phyloP scores from a whole-genome alignment of 352 stramenopile species.

The Phytophthora syringae region DNA sequence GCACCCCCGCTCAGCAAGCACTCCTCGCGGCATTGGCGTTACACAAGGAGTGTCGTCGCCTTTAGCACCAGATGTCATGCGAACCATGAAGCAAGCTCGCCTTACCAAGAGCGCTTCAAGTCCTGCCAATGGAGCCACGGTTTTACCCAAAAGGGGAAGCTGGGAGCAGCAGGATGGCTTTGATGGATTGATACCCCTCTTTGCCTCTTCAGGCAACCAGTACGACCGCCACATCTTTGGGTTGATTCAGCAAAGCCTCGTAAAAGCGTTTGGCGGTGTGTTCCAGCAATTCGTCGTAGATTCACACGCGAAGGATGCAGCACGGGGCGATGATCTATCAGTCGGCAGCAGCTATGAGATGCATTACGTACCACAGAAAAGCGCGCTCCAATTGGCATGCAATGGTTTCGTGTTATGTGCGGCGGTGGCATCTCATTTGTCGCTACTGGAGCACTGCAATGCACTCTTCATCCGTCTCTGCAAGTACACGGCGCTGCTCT shows the following conservation, averaged over 20 bases:
- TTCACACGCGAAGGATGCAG: constrained; percentile 55
- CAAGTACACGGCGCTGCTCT: constrained; percentile 68
- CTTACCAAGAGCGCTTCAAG: constrained; percentile 31
- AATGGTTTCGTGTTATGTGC: constrained; percentile 78
- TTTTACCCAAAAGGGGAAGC: constrained; percentile 10
- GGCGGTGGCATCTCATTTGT: constrained; percentile 61
- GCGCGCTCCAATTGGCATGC: constrained; percentile 74
- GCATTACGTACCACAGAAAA: constrained; percentile 76
- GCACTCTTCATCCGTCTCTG: constrained; percentile 63
- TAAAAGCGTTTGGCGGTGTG: constrained; percentile 69
- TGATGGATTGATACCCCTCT: constrained; percentile 15
- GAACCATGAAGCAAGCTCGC: constrained; percentile 32
- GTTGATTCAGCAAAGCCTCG: constrained; percentile 56
- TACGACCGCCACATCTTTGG: constrained; percentile 82
- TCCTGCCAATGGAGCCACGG: constrained; percentile 12
- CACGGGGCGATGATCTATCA: constrained; percentile 29
- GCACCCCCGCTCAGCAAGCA: constrained; percentile 33
- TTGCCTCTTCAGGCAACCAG: constrained; percentile 41
- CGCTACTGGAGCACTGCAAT: constrained; percentile 65
- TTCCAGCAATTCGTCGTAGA: constrained; percentile 77
- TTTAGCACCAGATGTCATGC: constrained; percentile 31
- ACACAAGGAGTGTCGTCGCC: constrained; percentile 10
- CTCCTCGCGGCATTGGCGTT: constrained; percentile 21
- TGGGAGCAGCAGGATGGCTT: constrained; percentile 18
- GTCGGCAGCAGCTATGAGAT: constrained; percentile 36